A percentile compares a stretch with the other conserved stretches of the same genome.
phyloP scores from a whole-genome alignment of 495 filamentous ascomycete genomes.

The Podospora anserina region DNA sequence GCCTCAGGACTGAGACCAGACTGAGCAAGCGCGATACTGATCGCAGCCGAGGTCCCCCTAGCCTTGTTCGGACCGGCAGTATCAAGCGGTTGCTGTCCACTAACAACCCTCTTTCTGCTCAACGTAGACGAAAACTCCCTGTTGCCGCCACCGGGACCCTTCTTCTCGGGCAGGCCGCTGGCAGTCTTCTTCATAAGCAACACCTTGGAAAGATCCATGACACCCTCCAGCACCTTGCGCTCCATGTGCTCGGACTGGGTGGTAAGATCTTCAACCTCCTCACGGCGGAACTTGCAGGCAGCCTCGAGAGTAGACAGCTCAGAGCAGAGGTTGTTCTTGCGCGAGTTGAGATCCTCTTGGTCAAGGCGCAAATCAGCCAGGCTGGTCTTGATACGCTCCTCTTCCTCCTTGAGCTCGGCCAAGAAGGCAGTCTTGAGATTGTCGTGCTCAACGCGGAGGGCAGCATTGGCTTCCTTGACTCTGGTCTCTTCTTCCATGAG shows the following conservation, averaged over 20 bases:
- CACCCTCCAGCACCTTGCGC: slow-evolving; percentile 86
- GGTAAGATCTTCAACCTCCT: slow-evolving; percentile 89
- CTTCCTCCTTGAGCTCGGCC: slow-evolving; percentile 28
- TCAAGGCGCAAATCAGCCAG: slow-evolving; percentile 55
- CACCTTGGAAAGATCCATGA: slow-evolving; percentile 89
- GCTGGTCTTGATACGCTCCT: slow-evolving; percentile 38
- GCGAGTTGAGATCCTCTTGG: slow-evolving; percentile 65
- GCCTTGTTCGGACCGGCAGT: not conserved
- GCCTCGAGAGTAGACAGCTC: slow-evolving; percentile 87
- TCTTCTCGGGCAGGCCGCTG: not conserved
- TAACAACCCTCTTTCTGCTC: slow-evolving; percentile 35
- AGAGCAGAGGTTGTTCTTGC: slow-evolving; percentile 72
- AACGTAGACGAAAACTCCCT: slow-evolving; percentile 40
- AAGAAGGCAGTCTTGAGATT: slow-evolving; percentile 17
- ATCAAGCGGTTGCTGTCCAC: not conserved
- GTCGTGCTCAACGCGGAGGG: slow-evolving; percentile 20
- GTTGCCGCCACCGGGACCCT: not conserved
- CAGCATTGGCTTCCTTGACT: slow-evolving; percentile 10
- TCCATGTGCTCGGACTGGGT: slow-evolving; percentile 81
- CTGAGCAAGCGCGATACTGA: slow-evolving; percentile 9
- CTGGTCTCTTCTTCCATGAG: slow-evolving; percentile 21
- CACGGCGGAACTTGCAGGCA: slow-evolving; percentile 78
- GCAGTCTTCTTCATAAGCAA: slow-evolving; percentile 65
- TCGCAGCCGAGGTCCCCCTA: slow-evolving; percentile 1
- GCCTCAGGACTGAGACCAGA: slow-evolving; percentile 47